A percentile compares a stretch with the other conserved stretches of the same genome.
Evolutionary conservation across 306 rosid genomes (phyloP).

Genomic region (Senna siamea): DNA sequence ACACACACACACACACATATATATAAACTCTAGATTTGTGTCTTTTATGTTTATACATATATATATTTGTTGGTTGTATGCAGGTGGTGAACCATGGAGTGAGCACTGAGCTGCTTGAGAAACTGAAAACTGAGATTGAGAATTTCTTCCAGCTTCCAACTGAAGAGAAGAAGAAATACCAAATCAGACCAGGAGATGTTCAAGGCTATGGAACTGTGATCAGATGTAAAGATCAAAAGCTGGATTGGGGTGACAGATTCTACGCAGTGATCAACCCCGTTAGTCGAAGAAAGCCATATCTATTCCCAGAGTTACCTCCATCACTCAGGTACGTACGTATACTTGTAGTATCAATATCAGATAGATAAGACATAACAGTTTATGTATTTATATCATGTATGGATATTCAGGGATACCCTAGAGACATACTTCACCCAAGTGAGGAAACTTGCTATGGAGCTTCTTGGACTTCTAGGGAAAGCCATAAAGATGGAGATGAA

Average conservation of each 20-base stretch:
- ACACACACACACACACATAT: too few species aligned
- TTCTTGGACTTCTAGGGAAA: slow-evolving; percentile 54
- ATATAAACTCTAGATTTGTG: too few species aligned
- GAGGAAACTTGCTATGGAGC: slow-evolving; percentile 50
- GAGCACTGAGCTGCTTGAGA: slow-evolving; percentile 45
- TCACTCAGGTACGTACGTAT: slow-evolving; percentile 55
- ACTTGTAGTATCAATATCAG: too few species aligned
- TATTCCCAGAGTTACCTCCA: slow-evolving; percentile 59
- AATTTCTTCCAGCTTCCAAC: slow-evolving; percentile 67
- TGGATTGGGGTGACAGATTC: slow-evolving; percentile 87
- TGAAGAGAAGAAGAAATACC: slow-evolving; percentile 65
- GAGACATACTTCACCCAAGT: slow-evolving; percentile 55
- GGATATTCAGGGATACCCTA: slow-evolving; percentile 60
- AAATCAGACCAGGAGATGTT: slow-evolving; percentile 56
- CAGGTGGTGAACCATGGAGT: slow-evolving; percentile 89
- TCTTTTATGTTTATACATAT: too few species aligned
- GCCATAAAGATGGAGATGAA: slow-evolving; percentile 50
- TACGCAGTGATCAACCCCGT: slow-evolving; percentile 64
- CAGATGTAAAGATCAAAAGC: slow-evolving; percentile 59
- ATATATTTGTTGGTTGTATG: neutral
- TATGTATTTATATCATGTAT: too few species aligned
- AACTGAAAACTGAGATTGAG: slow-evolving; percentile 57
- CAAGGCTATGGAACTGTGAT: slow-evolving; percentile 75
- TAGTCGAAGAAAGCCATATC: slow-evolving; percentile 59
- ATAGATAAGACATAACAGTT: too few species aligned